A percentile compares a stretch with the other conserved stretches of the same genome.
Conservation (phyloP, 1,284 basidiomycete species). For the Sphagnurus paluster region DNA sequence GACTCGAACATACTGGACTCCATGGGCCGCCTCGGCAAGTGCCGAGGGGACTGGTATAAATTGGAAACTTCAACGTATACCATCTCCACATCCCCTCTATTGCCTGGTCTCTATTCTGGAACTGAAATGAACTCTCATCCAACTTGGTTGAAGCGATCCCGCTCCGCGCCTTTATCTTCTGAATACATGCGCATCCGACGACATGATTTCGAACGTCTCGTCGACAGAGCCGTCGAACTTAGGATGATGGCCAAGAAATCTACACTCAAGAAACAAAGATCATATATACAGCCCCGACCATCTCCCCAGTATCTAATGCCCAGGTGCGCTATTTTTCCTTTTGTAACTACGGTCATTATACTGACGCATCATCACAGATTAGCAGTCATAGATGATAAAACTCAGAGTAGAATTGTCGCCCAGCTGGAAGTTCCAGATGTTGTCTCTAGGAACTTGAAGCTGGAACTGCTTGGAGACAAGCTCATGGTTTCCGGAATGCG, state of each 20-base stretch:
- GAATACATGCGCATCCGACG: constrained; percentile 1
- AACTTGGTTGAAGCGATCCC: constrained; percentile 6
- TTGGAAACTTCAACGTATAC: not conserved
- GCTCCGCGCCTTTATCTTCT: constrained; percentile 5
- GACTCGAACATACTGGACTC: constrained; percentile 2
- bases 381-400: constrained; percentile 51
- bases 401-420: constrained; percentile 39
- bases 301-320: constrained; percentile 10
- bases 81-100: not conserved
- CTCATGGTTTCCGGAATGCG: constrained; percentile 50
- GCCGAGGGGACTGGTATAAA: not conserved
- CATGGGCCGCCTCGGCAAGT: not conserved
- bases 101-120: constrained; percentile 12
- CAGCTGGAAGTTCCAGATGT: constrained; percentile 60
- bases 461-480: constrained; percentile 41
- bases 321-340: constrained; percentile 6
- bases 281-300: not conserved
- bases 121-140: constrained; percentile 11
- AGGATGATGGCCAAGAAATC: constrained; percentile 7
- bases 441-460: constrained; percentile 44
- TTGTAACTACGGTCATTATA: not conserved
- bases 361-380: constrained; percentile 36
- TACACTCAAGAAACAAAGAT: not conserved
- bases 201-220: not conserved
- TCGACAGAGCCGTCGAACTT: constrained; percentile 4